Evolutionary conservation across 352 stramenopile genomes (phyloP).

Genomic region (Globisporangium yorkense): DNA sequence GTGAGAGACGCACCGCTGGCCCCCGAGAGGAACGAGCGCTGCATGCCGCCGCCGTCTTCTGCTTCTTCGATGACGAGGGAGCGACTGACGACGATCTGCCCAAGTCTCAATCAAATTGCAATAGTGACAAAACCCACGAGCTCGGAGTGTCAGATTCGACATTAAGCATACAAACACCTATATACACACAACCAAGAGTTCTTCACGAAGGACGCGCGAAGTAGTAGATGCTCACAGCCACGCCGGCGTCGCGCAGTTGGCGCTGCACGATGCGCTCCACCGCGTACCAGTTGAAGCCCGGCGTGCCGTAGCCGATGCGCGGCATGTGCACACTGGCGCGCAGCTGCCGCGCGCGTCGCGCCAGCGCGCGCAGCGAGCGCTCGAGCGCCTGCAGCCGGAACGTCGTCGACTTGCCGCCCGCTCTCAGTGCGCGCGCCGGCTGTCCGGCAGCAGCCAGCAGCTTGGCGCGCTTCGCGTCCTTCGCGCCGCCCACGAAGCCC

Average conservation of each 20-base stretch:
- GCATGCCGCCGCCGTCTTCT: constrained; percentile 2
- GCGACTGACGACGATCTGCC: not conserved
- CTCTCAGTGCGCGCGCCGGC: not conserved
- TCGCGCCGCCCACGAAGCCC: constrained; percentile 39
- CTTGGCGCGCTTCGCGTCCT: constrained; percentile 27
- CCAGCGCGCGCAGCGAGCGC: constrained; percentile 33
- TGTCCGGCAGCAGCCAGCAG: constrained; percentile 13
- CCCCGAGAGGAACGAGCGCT: constrained; percentile 1
- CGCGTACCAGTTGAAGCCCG: constrained; percentile 79
- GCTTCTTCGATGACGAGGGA: not conserved
- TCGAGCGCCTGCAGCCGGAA: constrained; percentile 66
- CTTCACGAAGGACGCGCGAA: constrained; percentile 17
- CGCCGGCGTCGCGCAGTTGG: constrained; percentile 43
- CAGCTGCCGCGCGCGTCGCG: constrained; percentile 24
- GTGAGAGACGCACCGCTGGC: constrained; percentile 1
- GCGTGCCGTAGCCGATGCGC: constrained; percentile 70
- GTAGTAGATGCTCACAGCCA: constrained; percentile 69
- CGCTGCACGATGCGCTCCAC: constrained; percentile 70
- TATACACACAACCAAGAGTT: no score
- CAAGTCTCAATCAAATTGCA: not conserved
- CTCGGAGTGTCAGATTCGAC: not conserved
- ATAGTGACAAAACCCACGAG: not conserved
- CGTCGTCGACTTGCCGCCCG: constrained; percentile 44
- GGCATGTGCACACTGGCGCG: constrained; percentile 65
- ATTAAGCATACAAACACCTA: not conserved